Percentiles rank a stretch among this genome's conserved stretches.
Conservation (phyloP, 2,329 filamentous ascomycete genomes). For the Ampelomyces quisqualis region DNA sequence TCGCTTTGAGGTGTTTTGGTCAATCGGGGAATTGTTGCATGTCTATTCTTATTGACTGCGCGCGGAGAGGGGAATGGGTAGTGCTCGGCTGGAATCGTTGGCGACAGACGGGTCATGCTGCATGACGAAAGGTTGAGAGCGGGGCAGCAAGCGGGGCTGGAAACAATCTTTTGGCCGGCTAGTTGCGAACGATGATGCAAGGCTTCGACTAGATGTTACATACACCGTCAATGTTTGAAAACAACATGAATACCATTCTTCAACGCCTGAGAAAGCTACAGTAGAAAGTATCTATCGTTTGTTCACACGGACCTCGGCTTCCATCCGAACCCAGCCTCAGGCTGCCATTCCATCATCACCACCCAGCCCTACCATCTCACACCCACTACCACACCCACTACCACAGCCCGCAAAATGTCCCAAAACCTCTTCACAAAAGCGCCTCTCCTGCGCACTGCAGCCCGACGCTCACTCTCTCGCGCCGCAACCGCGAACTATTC, state of each 20-base stretch:
- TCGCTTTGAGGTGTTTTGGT: slow-evolving; percentile 4
- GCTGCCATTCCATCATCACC: slow-evolving; percentile 6
- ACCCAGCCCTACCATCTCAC: slow-evolving; percentile 8
- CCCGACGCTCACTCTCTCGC: slow-evolving; percentile 10
- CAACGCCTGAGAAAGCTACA: background rate
- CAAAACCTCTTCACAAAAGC: slow-evolving; percentile 16
- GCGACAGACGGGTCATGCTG: too few species aligned
- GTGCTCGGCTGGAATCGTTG: too few species aligned
- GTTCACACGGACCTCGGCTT: background rate
- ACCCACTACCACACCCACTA: slow-evolving; percentile 3
- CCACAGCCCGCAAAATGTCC: slow-evolving; percentile 16
- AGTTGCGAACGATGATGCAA: background rate
- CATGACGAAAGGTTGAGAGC: background rate
- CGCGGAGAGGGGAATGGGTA: too few species aligned
- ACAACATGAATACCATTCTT: too few species aligned
- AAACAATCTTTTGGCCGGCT: background rate
- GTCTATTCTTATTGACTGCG: background rate
- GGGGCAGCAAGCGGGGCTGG: background rate
- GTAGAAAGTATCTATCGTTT: background rate
- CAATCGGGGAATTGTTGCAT: background rate
- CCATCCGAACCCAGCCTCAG: slow-evolving; percentile 13
- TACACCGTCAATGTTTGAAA: too few species aligned
- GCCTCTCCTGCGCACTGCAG: slow-evolving; percentile 11
- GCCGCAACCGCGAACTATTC: slow-evolving; percentile 13
- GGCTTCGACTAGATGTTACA: background rate